These are phyloP conservation scores for Xylariaceae sp. DNA, from an alignment of 2,329 filamentous ascomycete genomes.

Conservation along the genomic window DNA sequence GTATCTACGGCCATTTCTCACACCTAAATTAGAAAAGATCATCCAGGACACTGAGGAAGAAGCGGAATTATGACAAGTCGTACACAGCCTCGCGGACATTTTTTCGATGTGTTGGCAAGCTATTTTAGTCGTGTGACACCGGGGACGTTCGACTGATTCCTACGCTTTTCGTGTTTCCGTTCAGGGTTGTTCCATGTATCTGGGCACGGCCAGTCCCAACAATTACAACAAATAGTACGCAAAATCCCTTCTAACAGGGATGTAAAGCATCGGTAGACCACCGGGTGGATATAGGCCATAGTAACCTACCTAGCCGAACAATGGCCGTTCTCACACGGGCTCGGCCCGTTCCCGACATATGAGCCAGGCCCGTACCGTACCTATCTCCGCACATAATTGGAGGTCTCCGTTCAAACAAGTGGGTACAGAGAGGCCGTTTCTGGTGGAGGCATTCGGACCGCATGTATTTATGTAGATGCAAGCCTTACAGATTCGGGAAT, in stretches of 20 bases:
- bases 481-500: neutral
- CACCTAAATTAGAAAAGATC: neutral
- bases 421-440: neutral
- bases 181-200: neutral
- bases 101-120: neutral
- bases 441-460: neutral
- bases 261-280: neutral
- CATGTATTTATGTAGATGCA: neutral
- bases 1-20: neutral
- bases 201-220: neutral
- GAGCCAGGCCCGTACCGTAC: too few species aligned
- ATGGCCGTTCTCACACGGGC: neutral
- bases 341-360: conserved; percentile 1
- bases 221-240: neutral
- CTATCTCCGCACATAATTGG: conserved; percentile 1
- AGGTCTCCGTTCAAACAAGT: neutral
- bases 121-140: neutral
- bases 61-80: neutral
- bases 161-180: conserved; percentile 1
- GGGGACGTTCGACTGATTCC: neutral
- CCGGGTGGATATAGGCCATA: neutral
- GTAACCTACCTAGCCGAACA: neutral
- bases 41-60: neutral
- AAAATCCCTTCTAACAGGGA: neutral
- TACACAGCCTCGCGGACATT: neutral